phyloP scores from a whole-genome alignment of 2,329 filamentous ascomycete genomes.

The Phialophora expanda region DNA sequence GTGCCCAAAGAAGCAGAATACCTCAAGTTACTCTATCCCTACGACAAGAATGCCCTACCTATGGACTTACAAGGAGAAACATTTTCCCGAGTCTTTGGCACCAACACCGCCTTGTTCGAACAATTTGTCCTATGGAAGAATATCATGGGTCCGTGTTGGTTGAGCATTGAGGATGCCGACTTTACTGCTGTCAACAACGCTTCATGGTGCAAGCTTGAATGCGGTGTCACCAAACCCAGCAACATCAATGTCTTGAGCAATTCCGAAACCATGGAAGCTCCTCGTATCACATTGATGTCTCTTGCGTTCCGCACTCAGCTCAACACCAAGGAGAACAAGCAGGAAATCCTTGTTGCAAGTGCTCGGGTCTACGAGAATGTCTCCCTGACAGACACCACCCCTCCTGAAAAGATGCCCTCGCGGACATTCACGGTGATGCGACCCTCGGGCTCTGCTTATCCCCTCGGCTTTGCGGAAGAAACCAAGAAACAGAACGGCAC shows the following conservation, averaged over 20 bases:
- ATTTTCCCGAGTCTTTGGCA: slow-evolving; percentile 91
- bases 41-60: slow-evolving; percentile 78
- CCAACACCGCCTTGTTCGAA: slow-evolving; percentile 92
- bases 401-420: slow-evolving; percentile 84
- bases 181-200: slow-evolving; percentile 86
- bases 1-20: slow-evolving; percentile 91
- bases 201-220: slow-evolving; percentile 96
- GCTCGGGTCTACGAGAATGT: slow-evolving; percentile 92
- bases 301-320: slow-evolving; percentile 84
- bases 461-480: slow-evolving; percentile 76
- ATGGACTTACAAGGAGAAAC: slow-evolving; percentile 77
- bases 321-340: slow-evolving; percentile 91
- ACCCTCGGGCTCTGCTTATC: slow-evolving; percentile 76
- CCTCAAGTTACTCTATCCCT: slow-evolving; percentile 94
- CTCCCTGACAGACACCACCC: slow-evolving; percentile 82
- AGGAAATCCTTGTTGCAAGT: slow-evolving; percentile 90
- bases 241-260: slow-evolving; percentile 75
- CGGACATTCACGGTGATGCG: slow-evolving; percentile 91
- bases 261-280: slow-evolving; percentile 78
- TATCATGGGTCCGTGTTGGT: slow-evolving; percentile 98
- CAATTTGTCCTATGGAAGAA: slow-evolving; percentile 99
- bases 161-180: slow-evolving; percentile 84
- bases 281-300: slow-evolving; percentile 95
- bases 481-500: slow-evolving; percentile 70
- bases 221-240: slow-evolving; percentile 78